These are phyloP conservation scores for Pseudocercospora fuligena DNA, from an alignment of 2,329 filamentous ascomycete genomes.

Conservation along the genomic window DNA sequence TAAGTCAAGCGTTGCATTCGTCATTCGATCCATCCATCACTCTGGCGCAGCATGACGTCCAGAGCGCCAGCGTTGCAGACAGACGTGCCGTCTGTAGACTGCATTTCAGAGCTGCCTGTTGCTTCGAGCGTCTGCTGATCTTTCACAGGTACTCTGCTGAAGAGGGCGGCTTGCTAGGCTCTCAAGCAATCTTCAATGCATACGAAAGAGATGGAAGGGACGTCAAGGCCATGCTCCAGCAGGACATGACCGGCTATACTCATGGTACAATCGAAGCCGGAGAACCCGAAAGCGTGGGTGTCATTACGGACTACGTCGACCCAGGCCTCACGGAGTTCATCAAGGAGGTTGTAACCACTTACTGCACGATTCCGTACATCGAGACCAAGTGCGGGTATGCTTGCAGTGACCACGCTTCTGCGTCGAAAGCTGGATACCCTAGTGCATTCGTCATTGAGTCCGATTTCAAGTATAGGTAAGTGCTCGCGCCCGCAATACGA, in stretches of 20 bases:
- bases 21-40: slow-evolving; percentile 63
- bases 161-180: slow-evolving; percentile 84
- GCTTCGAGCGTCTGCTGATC: neutral
- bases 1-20: slow-evolving; percentile 59
- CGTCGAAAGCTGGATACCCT: slow-evolving; percentile 74
- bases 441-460: slow-evolving; percentile 78
- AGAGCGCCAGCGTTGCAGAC: neutral
- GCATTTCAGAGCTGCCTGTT: slow-evolving; percentile 67
- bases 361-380: slow-evolving; percentile 86
- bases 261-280: slow-evolving; percentile 82
- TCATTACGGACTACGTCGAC: slow-evolving; percentile 92
- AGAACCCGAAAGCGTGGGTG: slow-evolving; percentile 81
- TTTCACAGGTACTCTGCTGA: slow-evolving; percentile 74
- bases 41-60: neutral
- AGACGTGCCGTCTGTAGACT: neutral
- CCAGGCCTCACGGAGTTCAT: slow-evolving; percentile 82
- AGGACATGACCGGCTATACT: slow-evolving; percentile 94
- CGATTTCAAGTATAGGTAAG: slow-evolving; percentile 65
- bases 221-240: slow-evolving; percentile 95
- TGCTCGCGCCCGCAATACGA: neutral
- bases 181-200: slow-evolving; percentile 82
- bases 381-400: slow-evolving; percentile 67
- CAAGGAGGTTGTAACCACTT: slow-evolving; percentile 83
- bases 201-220: slow-evolving; percentile 76
- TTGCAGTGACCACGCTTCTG: slow-evolving; percentile 75